Base-by-base conservation (phyloP, 2,329 filamentous ascomycete species). In the Epicoccum sorghinum region DNA sequence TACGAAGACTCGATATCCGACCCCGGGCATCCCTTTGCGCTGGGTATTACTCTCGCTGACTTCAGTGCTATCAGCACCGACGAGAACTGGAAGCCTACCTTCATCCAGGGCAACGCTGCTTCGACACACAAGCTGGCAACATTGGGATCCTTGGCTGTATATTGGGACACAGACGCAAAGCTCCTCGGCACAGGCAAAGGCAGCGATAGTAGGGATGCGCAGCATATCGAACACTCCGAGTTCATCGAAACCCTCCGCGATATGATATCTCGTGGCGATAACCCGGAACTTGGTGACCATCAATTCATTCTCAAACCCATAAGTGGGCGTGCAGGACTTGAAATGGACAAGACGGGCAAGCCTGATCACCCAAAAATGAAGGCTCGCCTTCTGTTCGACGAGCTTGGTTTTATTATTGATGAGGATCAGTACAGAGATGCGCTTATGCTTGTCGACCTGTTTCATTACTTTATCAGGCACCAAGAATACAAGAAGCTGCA, bases 1-100 rank as follows among this genome's bases (percentile, higher is more conserved):
- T 99, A 99, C 76, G 95, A 99, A 77, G 95, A 99, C 77, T 93
- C 93, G 12, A 91, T 99, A 67, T 96, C 95, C 18, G 90, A 93
- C 8, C 93, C 93, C 0, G 93, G 92, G 0, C 95, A 99, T 73
- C 93, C 96, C 0, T 99, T 99, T 67, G 91, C 95, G 4, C 84
- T 96, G 5, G 95, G 96, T 43, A 73, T 99, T 56, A 99, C 93
- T 0, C 84, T 99, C 52, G 90, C 96, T 70, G 93, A 98, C 75
- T 93, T 99, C 78, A 98, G 95, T 72, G 96, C 96, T 12, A 87
- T 98, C 70, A 98, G 93, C 75, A 99, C 95, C 4, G 91, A 99
- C 73, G 89, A 89, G 40, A 85, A 96, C 66, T 99, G 96, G 96
- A 89, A 89, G 58, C 93, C 95, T 1, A 96, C 92, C 25, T 99